phyloP scores from a whole-genome alignment of 2,329 filamentous ascomycete genomes.

The Pestalotiopsis sp. region DNA sequence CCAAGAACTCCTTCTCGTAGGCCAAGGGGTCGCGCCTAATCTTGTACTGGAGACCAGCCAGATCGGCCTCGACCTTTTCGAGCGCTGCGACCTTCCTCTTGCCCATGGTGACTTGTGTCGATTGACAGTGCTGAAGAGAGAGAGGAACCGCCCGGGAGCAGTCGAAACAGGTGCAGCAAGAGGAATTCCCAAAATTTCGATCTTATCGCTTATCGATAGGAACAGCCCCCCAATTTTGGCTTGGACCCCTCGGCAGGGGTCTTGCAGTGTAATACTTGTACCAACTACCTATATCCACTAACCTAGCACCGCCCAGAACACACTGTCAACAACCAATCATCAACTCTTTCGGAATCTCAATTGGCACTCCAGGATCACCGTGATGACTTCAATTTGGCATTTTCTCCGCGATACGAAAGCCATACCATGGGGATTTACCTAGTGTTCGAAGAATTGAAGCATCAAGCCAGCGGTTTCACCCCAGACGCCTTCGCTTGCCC shows the following conservation, averaged over 20 bases:
- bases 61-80: constrained; percentile 92
- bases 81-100: constrained; percentile 90
- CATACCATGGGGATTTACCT: too few relatives aligned
- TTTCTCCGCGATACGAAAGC: too few relatives aligned
- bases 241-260: background rate
- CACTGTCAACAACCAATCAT: background rate
- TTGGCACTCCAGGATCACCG: too few relatives aligned
- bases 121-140: background rate
- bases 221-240: background rate
- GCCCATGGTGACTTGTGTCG: constrained; percentile 58
- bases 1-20: constrained; percentile 85
- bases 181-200: constrained; percentile 6
- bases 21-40: constrained; percentile 85
- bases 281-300: background rate
- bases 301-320: background rate
- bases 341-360: too few relatives aligned
- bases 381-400: too few relatives aligned
- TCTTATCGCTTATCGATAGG: constrained; percentile 13
- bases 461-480: too few relatives aligned
- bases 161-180: background rate
- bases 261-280: background rate
- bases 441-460: too few relatives aligned
- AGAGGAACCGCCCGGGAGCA: background rate
- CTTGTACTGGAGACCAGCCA: constrained; percentile 90
- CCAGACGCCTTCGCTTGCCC: too few relatives aligned